phyloP scores from a whole-genome alignment of 257 asterid species.

The Solanum sejunctum region DNA sequence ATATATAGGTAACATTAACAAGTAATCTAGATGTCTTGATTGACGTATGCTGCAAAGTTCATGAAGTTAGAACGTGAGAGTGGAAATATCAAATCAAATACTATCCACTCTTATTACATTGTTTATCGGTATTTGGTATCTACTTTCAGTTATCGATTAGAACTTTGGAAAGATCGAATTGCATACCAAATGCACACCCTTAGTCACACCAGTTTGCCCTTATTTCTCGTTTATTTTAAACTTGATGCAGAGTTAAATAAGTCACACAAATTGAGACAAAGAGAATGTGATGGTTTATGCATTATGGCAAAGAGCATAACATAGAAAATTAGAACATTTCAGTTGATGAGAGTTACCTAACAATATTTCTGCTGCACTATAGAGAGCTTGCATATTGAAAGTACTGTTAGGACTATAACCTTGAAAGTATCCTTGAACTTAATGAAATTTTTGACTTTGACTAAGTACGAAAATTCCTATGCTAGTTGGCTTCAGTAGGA shows the following conservation, averaged over 20 bases:
- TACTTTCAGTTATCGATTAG: not conserved
- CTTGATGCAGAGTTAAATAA: not conserved
- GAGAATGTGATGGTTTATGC: not conserved
- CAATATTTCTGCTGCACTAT: no score
- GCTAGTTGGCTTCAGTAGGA: no score
- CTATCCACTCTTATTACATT: no score
- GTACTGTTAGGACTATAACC: no score
- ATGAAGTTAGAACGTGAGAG: not conserved
- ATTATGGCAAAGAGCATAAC: not conserved
- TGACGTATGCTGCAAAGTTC: not conserved
- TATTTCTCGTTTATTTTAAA: not conserved
- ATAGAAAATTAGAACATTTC: no score
- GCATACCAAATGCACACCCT: not conserved
- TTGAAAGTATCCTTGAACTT: not conserved
- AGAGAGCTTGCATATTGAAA: not conserved
- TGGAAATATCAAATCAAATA: no score
- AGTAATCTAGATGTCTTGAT: not conserved
- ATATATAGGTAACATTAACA: no score
- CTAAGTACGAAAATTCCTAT: no score
- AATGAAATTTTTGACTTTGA: not conserved
- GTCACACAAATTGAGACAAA: not conserved
- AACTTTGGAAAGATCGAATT: not conserved
- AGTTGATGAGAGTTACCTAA: no score
- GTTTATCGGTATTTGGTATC: not conserved
- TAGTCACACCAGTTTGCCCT: not conserved